These are phyloP conservation scores for Helminthosporium solani DNA, from an alignment of 2,329 filamentous ascomycete species.

Conservation along the genomic window DNA sequence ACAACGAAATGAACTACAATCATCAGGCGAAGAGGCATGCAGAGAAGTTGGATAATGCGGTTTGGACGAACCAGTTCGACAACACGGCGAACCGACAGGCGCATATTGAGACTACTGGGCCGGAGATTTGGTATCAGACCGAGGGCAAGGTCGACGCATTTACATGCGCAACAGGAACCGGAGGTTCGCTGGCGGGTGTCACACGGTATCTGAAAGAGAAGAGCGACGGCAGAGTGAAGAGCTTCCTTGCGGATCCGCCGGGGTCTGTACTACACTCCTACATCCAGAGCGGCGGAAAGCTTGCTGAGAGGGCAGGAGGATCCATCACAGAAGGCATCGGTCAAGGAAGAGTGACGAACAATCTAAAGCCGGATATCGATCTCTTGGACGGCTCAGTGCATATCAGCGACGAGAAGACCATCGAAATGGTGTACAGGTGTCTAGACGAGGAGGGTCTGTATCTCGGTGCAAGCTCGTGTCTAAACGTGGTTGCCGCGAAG, in stretches of 20 bases:
- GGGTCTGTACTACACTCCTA: constrained; percentile 93
- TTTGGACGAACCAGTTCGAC: constrained; percentile 99
- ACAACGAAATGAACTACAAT: constrained; percentile 96
- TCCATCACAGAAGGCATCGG: constrained; percentile 98
- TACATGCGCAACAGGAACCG: constrained; percentile 92
- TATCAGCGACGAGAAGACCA: constrained; percentile 89
- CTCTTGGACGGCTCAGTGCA: constrained; percentile 81
- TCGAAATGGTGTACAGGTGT: constrained; percentile 96
- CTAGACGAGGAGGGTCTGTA: constrained; percentile 95
- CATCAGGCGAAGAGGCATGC: constrained; percentile 91
- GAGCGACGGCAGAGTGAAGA: constrained; percentile 75
- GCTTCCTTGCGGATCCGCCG: constrained; percentile 89
- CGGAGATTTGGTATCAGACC: constrained; percentile 96
- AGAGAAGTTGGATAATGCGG: constrained; percentile 79
- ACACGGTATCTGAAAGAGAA: constrained; percentile 87
- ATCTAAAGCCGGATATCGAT: constrained; percentile 80
- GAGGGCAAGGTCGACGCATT: constrained; percentile 85
- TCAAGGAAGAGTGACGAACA: constrained; percentile 94
- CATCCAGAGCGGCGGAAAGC: constrained; percentile 78
- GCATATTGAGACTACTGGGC: constrained; percentile 94
- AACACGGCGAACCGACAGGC: constrained; percentile 91
- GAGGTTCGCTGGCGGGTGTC: constrained; percentile 83
- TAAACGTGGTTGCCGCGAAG: constrained; percentile 95
- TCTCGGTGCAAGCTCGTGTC: constrained; percentile 84
- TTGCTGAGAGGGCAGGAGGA: constrained; percentile 77